A percentile compares a stretch with the other conserved stretches of the same genome.
phyloP scores from a whole-genome alignment of 2,329 filamentous ascomycete species.

The Beauveria bassiana region DNA sequence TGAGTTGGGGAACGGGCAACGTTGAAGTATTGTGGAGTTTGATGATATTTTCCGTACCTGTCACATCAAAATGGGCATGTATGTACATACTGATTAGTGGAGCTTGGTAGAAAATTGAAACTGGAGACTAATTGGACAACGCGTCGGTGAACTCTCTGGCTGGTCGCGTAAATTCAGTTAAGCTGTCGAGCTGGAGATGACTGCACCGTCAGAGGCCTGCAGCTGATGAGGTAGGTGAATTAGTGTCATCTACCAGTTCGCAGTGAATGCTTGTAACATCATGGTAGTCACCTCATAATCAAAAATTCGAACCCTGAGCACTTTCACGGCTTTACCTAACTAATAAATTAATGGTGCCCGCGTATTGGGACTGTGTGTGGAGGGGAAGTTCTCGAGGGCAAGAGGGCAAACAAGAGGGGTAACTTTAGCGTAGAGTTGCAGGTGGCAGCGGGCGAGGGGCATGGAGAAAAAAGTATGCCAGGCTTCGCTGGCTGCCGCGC shows the following conservation, averaged over 20 bases:
- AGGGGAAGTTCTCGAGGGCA: not conserved
- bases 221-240: not conserved
- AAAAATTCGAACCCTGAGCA: too few species aligned
- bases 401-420: not conserved
- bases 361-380: not conserved
- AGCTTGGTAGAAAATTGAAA: not conserved
- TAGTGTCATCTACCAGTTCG: not conserved
- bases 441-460: not conserved
- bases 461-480: not conserved
- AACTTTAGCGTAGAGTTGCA: not conserved
- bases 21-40: slow-evolving; percentile 8
- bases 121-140: not conserved
- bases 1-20: slow-evolving; percentile 1
- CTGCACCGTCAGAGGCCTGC: not conserved
- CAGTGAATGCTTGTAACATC: too few species aligned
- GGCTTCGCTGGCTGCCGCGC: not conserved
- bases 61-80: not conserved
- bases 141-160: not conserved
- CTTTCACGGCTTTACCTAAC: too few species aligned
- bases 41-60: not conserved
- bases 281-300: too few species aligned
- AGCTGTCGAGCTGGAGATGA: too few species aligned
- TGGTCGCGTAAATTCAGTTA: not conserved
- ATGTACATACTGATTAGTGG: not conserved
- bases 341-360: too few species aligned